Evolutionary conservation across 129 eudicot species (phyloP), one percentile per base, ranked within the genome.

Genomic region (Flaveria brownii): DNA sequence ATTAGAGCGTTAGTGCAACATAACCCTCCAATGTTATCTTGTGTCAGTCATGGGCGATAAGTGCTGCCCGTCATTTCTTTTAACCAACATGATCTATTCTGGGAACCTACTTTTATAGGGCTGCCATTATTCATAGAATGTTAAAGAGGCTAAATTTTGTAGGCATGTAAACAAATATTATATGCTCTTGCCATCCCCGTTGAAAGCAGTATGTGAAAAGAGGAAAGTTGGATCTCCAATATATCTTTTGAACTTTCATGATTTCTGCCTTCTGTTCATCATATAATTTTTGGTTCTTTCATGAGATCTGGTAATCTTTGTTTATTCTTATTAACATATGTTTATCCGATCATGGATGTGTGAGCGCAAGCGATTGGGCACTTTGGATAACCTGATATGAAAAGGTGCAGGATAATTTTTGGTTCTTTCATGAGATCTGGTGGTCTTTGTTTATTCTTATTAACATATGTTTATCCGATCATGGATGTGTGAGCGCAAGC

Each of bases 241-340:
- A 61, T 15, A 61, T 25, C 67, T 61, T 61, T 61, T 61, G 36
- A 25, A 61, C 67, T 61, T 61, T 26, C 67, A 61, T 61, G 41
- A 61, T 25, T 61, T 26, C 16, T 61, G 67, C 17, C 67, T 59
- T 22, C 18, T 20, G 33, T 61, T 61, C 41, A 16, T 30, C 16
- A 63, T 5, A 30, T 30, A 36, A 15, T 5, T 63, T 63, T 33
- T 63, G 46, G 68, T 61, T 61, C 17, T 11, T 61, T 61, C 13
- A 3, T 15, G 11, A 49, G 54, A 49, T 49, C 5, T 49, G 54
- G 54, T 49, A 17, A 5, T 49, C n/a, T 59, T 59, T 13, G 65
- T 59, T 59, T 59, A 59, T 59, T 22, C 15, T 22, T 10, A 12
- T 22, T 63, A 7, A 30, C 46, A 1, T 28, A 30, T 16, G 46